A percentile compares a stretch with the other conserved stretches of the same genome.
These are phyloP conservation scores for Macaranga tanarius DNA, from an alignment of 441 rosid species.

Conservation along the genomic window DNA sequence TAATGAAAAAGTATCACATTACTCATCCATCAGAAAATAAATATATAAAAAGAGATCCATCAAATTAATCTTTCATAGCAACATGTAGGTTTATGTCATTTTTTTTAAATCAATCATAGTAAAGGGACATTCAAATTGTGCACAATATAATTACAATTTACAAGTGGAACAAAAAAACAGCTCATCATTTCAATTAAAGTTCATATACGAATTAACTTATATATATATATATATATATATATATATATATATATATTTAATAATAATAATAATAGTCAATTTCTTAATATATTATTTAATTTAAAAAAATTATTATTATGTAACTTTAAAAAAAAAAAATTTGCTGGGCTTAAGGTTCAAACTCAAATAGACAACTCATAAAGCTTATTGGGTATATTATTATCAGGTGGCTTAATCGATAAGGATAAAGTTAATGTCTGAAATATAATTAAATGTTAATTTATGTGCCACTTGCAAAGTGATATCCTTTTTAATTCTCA, in stretches of 20 bases:
- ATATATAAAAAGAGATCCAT: neutral
- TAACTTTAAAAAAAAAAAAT: too few relatives aligned
- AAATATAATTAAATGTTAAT: neutral
- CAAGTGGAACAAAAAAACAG: neutral
- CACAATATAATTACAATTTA: neutral
- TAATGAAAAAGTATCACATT: neutral
- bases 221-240: too few relatives aligned
- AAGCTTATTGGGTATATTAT: too few relatives aligned
- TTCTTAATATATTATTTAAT: too few relatives aligned
- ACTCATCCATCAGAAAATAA: neutral
- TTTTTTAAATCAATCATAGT: neutral
- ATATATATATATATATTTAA: too few relatives aligned
- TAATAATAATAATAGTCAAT: too few relatives aligned
- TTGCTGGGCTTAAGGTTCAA: too few relatives aligned
- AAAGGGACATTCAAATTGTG: neutral
- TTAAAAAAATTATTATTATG: too few relatives aligned
- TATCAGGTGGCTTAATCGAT: neutral
- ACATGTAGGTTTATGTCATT: neutral
- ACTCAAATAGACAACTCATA: too few relatives aligned
- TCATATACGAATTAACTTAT: too few relatives aligned
- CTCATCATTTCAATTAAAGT: neutral
- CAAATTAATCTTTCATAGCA: neutral
- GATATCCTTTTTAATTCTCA: neutral
- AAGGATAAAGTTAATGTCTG: too few relatives aligned
- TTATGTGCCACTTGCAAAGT: conserved; percentile 7